Percentiles rank a stretch among this genome's conserved stretches.
phyloP scores from a whole-genome alignment of 495 filamentous ascomycete genomes.

The Talaromyces adpressus region DNA sequence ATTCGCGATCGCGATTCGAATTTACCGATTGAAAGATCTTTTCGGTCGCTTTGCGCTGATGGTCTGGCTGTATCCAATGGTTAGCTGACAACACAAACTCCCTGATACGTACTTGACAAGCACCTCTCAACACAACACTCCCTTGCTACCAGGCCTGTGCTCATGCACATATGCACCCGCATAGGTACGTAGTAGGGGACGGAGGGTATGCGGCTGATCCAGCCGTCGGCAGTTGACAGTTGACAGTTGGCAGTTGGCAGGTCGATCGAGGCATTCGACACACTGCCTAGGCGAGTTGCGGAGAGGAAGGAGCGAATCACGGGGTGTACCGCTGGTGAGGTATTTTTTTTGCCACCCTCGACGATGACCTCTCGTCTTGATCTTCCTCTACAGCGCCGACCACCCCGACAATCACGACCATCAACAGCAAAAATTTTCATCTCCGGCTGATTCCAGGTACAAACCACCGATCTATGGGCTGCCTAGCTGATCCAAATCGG shows the following conservation, averaged over 20 bases:
- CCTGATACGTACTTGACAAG: too few species aligned
- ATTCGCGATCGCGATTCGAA: background rate
- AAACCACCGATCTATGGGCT: background rate
- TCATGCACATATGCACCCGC: background rate
- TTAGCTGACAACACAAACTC: background rate
- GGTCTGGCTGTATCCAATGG: background rate
- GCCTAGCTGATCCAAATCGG: background rate
- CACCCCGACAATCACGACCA: background rate
- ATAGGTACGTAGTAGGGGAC: background rate
- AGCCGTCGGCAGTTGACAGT: background rate
- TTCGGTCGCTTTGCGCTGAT: background rate
- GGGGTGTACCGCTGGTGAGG: background rate
- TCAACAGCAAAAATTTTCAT: background rate
- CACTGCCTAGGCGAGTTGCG: background rate
- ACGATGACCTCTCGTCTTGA: background rate
- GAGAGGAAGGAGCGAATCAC: background rate
- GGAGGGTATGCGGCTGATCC: background rate
- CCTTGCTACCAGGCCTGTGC: too few species aligned
- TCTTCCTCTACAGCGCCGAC: background rate
- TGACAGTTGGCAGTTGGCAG: background rate
- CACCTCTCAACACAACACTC: too few species aligned
- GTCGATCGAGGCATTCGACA: background rate
- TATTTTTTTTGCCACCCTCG: background rate
- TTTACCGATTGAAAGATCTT: background rate
- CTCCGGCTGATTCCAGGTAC: background rate